phyloP scores from a whole-genome alignment of 257 asterid genomes.

The Parsonsia alboflavescens region DNA sequence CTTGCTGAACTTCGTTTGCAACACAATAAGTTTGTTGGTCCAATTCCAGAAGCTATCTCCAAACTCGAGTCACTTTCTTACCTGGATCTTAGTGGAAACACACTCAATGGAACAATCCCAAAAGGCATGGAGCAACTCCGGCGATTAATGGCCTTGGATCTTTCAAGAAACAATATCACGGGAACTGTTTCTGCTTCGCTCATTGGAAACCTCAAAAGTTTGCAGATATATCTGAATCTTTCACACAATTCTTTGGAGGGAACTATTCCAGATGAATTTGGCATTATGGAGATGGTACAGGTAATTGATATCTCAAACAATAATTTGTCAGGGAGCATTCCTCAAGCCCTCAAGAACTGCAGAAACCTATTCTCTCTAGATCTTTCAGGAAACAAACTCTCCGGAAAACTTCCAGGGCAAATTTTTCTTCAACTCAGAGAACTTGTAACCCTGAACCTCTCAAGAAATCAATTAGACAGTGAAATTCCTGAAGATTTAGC shows the following conservation, averaged over 20 bases:
- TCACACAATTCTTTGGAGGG: slow-evolving; percentile 57
- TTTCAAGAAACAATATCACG: slow-evolving; percentile 50
- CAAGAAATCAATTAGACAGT: slow-evolving; percentile 54
- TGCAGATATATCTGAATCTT: slow-evolving; percentile 62
- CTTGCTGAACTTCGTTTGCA: slow-evolving; percentile 50
- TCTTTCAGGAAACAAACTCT: slow-evolving; percentile 53
- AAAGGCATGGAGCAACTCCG: slow-evolving; percentile 37
- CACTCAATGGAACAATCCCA: slow-evolving; percentile 60
- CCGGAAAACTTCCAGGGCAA: slow-evolving; percentile 41
- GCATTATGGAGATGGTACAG: slow-evolving; percentile 67
- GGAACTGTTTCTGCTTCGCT: slow-evolving; percentile 47
- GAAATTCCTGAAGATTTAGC: slow-evolving; percentile 44
- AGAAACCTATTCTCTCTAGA: slow-evolving; percentile 53
- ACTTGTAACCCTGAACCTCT: slow-evolving; percentile 51
- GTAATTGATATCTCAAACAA: slow-evolving; percentile 62
- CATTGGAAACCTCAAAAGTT: slow-evolving; percentile 46
- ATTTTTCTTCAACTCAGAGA: slow-evolving; percentile 36
- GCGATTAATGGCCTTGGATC: slow-evolving; percentile 44
- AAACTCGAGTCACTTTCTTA: slow-evolving; percentile 41
- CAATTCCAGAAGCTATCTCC: slow-evolving; percentile 47
- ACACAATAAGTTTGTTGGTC: slow-evolving; percentile 46
- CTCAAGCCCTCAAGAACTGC: slow-evolving; percentile 46
- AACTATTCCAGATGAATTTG: slow-evolving; percentile 56
- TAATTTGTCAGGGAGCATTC: slow-evolving; percentile 51
- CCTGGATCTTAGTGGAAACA: slow-evolving; percentile 64